phyloP scores from a whole-genome alignment of 768 basidiomycete species.

The Leccinum rimulosum region DNA sequence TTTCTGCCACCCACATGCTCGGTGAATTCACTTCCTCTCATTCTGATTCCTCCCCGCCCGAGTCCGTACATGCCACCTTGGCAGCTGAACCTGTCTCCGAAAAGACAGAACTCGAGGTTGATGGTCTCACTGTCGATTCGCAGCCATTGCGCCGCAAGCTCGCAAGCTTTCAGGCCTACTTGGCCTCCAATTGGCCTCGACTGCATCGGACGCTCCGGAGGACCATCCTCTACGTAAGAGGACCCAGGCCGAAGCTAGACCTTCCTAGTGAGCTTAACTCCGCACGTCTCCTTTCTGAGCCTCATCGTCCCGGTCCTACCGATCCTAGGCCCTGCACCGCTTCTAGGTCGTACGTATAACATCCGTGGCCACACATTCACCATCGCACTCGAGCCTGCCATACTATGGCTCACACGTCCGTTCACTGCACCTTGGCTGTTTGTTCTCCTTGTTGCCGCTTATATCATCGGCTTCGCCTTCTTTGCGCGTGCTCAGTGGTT shows the following conservation, averaged over 20 bases:
- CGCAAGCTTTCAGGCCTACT: conserved; percentile 5
- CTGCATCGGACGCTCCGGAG: conserved; percentile 13
- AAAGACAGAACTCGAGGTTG: conserved; percentile 8
- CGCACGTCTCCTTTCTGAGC: not conserved
- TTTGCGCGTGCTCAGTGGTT: conserved; percentile 72
- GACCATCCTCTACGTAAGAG: conserved; percentile 43
- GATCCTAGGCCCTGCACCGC: conserved; percentile 49
- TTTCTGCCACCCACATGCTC: conserved; percentile 11
- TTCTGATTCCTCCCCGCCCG: conserved; percentile 6
- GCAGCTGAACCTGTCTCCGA: not conserved
- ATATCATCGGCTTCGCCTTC: conserved; percentile 73
- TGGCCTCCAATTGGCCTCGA: conserved; percentile 18
- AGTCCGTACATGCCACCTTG: conserved; percentile 13
- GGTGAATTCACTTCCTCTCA: not conserved
- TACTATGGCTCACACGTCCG: conserved; percentile 49
- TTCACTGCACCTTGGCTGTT: conserved; percentile 56
- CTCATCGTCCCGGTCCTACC: conserved; percentile 2
- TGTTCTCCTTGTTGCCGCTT: conserved; percentile 51
- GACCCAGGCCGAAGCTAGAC: conserved; percentile 57
- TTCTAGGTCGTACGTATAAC: conserved; percentile 49
- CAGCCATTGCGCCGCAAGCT: not conserved
- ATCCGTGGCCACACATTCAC: conserved; percentile 36
- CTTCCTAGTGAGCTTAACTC: conserved; percentile 39
- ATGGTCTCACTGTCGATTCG: not conserved
- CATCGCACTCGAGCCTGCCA: conserved; percentile 52